Percentiles rank a stretch among this genome's conserved stretches.
These are phyloP conservation scores for Diophrys appendiculata DNA, from an alignment of 73 alveolate genomes.

Conservation along the genomic window DNA sequence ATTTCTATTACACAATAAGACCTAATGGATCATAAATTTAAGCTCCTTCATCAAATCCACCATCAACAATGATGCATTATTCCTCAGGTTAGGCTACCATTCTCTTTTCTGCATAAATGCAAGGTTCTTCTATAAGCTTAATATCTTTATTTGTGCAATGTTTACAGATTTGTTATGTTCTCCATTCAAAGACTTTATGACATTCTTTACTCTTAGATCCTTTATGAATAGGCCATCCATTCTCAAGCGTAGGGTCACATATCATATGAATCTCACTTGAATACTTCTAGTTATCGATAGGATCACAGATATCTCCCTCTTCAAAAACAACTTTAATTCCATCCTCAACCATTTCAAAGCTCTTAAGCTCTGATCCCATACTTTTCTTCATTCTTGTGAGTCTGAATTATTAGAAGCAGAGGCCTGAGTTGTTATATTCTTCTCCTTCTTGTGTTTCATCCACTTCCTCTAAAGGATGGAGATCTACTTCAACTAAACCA, in stretches of 20 bases:
- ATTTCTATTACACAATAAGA: neutral
- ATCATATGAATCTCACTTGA: neutral
- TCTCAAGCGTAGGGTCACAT: neutral
- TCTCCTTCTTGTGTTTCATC: neutral
- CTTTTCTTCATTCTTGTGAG: neutral
- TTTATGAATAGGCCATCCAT: constrained; percentile 1
- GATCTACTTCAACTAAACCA: neutral
- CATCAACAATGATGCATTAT: neutral
- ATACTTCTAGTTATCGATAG: neutral
- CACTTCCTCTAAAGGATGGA: neutral
- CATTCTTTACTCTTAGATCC: neutral
- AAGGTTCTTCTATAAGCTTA: neutral
- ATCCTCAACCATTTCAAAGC: neutral
- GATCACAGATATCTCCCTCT: neutral
- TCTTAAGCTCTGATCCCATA: neutral
- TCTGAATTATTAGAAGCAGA: neutral
- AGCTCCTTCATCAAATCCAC: neutral
- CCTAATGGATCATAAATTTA: neutral
- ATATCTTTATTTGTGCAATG: neutral
- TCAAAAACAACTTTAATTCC: neutral
- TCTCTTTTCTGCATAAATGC: neutral
- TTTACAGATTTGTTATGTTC: neutral
- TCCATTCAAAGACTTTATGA: neutral
- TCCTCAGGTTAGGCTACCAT: neutral
- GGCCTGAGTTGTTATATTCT: neutral